These are phyloP conservation scores for Neurospora sp. DNA, from an alignment of 495 filamentous ascomycete genomes.

Conservation along the genomic window DNA sequence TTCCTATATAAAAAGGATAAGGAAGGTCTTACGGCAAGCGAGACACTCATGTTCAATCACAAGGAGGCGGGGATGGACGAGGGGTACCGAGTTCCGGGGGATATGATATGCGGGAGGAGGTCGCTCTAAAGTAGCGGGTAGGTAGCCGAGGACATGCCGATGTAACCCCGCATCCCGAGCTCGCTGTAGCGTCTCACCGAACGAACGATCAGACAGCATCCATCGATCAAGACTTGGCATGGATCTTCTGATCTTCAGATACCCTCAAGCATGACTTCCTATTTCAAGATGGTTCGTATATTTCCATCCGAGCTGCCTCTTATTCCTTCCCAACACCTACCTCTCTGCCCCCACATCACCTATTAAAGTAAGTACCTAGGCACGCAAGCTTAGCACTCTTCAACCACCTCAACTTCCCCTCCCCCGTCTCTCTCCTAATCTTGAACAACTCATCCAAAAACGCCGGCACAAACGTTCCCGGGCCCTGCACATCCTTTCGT, in stretches of 20 bases:
- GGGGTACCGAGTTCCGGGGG: not conserved
- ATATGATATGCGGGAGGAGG: not conserved
- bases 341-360: not conserved
- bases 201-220: not conserved
- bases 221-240: not conserved
- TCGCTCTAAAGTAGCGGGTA: not conserved
- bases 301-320: not conserved
- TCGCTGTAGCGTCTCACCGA: not conserved
- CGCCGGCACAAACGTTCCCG: constrained; percentile 79
- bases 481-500: constrained; percentile 56
- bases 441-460: constrained; percentile 64
- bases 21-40: not conserved
- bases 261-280: not conserved
- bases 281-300: not conserved
- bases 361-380: not conserved
- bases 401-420: constrained; percentile 45
- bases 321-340: not conserved
- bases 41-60: not conserved
- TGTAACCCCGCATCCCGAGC: not conserved
- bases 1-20: not conserved
- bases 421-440: constrained; percentile 37
- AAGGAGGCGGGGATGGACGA: not conserved
- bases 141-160: not conserved
- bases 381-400: constrained; percentile 41
- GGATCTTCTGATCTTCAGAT: not conserved